Base-by-base conservation (phyloP, 2,329 filamentous ascomycete species). In the Arthrobotrys sphaeroides region DNA sequence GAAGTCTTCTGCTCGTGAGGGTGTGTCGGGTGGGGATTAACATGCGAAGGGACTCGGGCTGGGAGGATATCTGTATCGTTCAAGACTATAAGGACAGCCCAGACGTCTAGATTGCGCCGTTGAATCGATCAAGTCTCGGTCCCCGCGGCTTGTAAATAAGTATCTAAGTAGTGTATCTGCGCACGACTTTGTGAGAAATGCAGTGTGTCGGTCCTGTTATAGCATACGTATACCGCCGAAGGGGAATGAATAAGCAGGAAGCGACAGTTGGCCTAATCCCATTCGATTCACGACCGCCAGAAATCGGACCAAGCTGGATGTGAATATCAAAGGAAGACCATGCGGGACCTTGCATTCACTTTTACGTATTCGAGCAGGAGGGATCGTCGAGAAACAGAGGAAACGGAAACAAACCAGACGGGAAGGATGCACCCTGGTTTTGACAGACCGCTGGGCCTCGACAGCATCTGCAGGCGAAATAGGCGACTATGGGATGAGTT, bases 261-360 rank as follows among this genome's bases (percentile, higher is more conserved):
- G 28, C 51, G 51, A 38, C 2, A 2, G 18, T 36, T 36, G 20
- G 31, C 12, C 28, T 24, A 38, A 1, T 18, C 31, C 47, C 20
- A 16, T 16, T n/a, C 28, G n/a, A 18, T 53, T 53, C n/a, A 53
- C 26, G 9, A 3, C 28, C 31, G 26, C 36, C 26, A 16, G 13
- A 36, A 10, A 53, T 22, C 20, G 12, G n/a, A 36, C 51, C n/a
- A 55, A 24, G 16, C 10, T 55, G 36, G 51, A n/a, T 24, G 6
- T 55, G 31, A 62, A 70, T 45, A 70, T 70, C 55, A 40, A 42
- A 40, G 22, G 36, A 64, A 51, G 22, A 31, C 6, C 40, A 45
- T 24, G 33, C 66, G 66, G 66, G 66, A 36, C 66, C 66, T 70
- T 70, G 66, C 66, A 70, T 38, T 24, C 36, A 40, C 66, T 70